Evolutionary conservation across 345 rosid species (phyloP), one percentile per base, ranked within the genome.

Genomic region (Gossypium anomalum): DNA sequence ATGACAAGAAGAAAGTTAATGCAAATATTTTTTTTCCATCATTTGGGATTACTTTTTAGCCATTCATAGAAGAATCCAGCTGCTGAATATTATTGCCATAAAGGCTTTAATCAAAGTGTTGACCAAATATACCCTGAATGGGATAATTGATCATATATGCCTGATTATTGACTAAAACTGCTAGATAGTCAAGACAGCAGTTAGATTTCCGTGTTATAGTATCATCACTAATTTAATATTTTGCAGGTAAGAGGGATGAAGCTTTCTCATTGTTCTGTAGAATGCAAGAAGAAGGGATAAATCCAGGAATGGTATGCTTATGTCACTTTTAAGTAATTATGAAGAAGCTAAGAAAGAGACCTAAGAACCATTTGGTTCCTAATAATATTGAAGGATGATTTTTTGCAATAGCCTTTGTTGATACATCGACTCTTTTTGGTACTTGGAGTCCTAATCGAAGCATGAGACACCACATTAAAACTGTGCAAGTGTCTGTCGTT

Each of bases 201-300:
- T 68, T 49, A 15, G 20, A 2, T 59, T 57, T 73, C 12, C 7
- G 22, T 57, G 41, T 73, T 80, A 17, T 56, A 13, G 15, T 65
- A 29, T 79, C 69, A 22, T 79, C 19, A 55, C 19, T 25, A 14
- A 44, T 70, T 67, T 63, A 25, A 58, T 27, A 53, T 1, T 64
- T 60, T 83, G 55, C 84, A 93, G 98, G 98, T 64, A 84, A 88
- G 76, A 83, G 71, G 67, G 81, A 69, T 43, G 89, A 87, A 82
- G 94, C 94, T 74, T 81, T 83, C 67, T 72, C 76, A 34, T 78
- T 93, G 71, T 91, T 91, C 77, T 43, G 74, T 75, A 82, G 84
- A 77, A 85, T 91, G 94, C 91, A 75, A 84, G 87, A 82, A 81
- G 89, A 83, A 81, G 93, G 97, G 77, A 87, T 89, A 76, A 88